phyloP scores from a whole-genome alignment of 176 grass and related monocot genomes.

The Eragrostis nindensis region DNA sequence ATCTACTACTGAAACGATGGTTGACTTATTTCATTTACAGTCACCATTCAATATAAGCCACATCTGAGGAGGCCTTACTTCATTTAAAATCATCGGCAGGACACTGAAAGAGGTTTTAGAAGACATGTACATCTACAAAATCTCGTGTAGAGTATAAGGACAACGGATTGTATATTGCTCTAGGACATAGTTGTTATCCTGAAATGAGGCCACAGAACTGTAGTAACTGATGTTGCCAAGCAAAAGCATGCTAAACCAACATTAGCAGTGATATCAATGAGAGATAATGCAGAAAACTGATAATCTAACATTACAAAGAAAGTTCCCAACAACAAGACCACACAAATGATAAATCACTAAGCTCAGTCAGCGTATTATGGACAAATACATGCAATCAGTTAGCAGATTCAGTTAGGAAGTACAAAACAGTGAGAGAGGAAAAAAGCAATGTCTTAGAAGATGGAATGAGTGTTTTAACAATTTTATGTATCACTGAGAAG shows the following conservation, averaged over 20 bases:
- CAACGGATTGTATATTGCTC: not conserved
- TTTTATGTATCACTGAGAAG: not conserved
- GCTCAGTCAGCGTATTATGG: not conserved
- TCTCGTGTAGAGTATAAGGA: not conserved
- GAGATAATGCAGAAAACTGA: not conserved
- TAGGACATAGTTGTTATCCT: constrained; percentile 7
- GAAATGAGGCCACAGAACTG: constrained; percentile 15
- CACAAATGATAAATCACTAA: constrained; percentile 25
- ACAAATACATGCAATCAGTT: constrained; percentile 2
- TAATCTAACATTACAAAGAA: constrained; percentile 15
- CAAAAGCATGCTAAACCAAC: not conserved
- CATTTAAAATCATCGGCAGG: constrained; percentile 25
- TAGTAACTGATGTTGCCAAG: constrained; percentile 3
- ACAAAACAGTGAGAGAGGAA: not conserved
- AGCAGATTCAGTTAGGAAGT: constrained; percentile 15
- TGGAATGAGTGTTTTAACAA: not conserved
- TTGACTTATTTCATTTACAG: constrained; percentile 10
- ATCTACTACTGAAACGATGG: not conserved
- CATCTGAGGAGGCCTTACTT: not conserved
- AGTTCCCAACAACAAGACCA: not conserved
- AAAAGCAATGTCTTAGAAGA: constrained; percentile 7
- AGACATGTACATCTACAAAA: not conserved
- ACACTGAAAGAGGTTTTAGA: not conserved
- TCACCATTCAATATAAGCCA: constrained; percentile 20
- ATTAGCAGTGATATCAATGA: not conserved